Evolutionary conservation across 2,329 filamentous ascomycete species (phyloP).

Genomic region (Chaetothyriales sp.): DNA sequence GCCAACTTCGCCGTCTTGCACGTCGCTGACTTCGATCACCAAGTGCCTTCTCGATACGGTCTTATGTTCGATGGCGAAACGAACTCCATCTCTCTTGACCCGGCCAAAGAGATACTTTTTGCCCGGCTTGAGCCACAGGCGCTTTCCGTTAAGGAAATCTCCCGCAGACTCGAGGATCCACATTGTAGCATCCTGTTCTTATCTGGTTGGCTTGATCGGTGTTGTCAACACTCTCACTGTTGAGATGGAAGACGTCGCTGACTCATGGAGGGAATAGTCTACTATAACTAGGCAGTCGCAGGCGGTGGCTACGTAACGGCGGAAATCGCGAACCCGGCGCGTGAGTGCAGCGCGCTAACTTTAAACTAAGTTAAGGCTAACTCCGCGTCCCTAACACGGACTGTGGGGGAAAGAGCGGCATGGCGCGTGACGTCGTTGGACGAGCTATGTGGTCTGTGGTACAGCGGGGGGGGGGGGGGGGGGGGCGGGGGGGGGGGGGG

Average conservation of each 20-base stretch:
- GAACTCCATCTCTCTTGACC: conserved; percentile 51
- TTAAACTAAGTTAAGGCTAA: background rate
- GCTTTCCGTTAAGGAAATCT: conserved; percentile 41
- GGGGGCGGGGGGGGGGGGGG: too few species aligned
- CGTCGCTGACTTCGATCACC: conserved; percentile 55
- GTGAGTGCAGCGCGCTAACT: background rate
- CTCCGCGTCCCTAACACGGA: background rate
- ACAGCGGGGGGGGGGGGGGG: too few species aligned
- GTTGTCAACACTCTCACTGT: background rate
- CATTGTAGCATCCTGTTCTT: conserved; percentile 32
- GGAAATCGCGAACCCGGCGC: background rate
- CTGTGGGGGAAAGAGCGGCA: too few species aligned
- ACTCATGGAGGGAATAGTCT: background rate
- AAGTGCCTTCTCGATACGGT: conserved; percentile 83
- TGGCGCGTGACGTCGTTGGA: too few species aligned
- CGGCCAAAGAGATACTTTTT: conserved; percentile 77
- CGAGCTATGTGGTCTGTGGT: too few species aligned
- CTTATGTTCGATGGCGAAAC: conserved; percentile 61
- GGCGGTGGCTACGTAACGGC: too few species aligned
- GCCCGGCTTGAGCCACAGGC: conserved; percentile 73
- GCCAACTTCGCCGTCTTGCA: conserved; percentile 52
- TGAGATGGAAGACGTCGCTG: background rate
- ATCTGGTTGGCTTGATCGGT: background rate
- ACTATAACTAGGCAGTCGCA: background rate
- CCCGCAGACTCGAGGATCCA: conserved; percentile 48